Evolutionary conservation across 352 stramenopile genomes (phyloP).

Genomic region (Phytophthora pluvialis): DNA sequence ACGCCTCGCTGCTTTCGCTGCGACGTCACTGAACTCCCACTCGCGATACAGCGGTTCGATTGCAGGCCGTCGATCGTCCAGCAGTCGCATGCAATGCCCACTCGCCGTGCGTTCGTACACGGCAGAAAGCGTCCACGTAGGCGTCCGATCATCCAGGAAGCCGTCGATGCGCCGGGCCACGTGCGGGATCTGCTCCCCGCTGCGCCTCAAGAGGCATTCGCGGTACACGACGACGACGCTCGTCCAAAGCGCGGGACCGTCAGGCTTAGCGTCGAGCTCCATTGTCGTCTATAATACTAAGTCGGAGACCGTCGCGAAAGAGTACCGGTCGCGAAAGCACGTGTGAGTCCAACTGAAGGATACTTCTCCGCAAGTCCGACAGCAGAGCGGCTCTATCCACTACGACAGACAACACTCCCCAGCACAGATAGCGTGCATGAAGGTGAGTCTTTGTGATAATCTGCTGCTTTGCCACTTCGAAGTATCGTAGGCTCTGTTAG

Average conservation of each 20-base stretch:
- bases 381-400: slow-evolving; percentile 12
- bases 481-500: too few species aligned
- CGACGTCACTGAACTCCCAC: slow-evolving; percentile 27
- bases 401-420: slow-evolving; percentile 12
- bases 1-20: slow-evolving; percentile 1
- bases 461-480: too few species aligned
- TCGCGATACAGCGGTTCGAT: slow-evolving; percentile 17
- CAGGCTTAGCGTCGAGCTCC: not conserved
- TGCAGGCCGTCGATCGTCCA: slow-evolving; percentile 4
- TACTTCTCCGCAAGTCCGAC: not conserved
- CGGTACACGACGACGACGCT: slow-evolving; percentile 26
- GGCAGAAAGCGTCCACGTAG: slow-evolving; percentile 7
- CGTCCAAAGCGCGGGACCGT: slow-evolving; percentile 18
- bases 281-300: too few species aligned
- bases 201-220: slow-evolving; percentile 20
- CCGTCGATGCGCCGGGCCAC: slow-evolving; percentile 15
- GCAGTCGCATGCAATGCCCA: slow-evolving; percentile 32
- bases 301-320: slow-evolving; percentile 4
- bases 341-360: slow-evolving; percentile 20
- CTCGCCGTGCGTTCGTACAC: slow-evolving; percentile 24
- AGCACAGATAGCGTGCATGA: too few species aligned
- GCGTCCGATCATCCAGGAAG: slow-evolving; percentile 17
- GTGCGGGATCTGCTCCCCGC: slow-evolving; percentile 26
- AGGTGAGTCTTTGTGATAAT: too few species aligned
- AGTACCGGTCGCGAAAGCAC: slow-evolving; percentile 14